Evolutionary conservation across 306 rosid genomes (phyloP), one percentile per base, ranked within the genome.

Genomic region (Lathyrus sativus): DNA sequence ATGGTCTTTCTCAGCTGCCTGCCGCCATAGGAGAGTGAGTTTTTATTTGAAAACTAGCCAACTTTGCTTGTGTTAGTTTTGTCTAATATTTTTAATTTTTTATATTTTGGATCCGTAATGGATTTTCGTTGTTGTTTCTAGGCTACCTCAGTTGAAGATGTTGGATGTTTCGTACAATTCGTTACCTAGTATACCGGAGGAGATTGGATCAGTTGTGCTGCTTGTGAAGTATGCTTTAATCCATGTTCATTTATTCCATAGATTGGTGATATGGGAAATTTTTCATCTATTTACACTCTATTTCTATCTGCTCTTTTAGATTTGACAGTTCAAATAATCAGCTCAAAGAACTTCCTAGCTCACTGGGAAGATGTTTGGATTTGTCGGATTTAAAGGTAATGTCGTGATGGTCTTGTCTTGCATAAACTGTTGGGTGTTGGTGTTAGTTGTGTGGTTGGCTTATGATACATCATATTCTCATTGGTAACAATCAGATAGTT

Each of bases 11-110:
- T 6, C 76, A 77, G 54, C 86, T 92, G 58, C 96, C 98, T 0
- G 81, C 91, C 51, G 93, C 96, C 5, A 83, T 92, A 1, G 98
- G 98, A 83, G 91, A 92, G 98, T 92, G 82, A 84, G 98, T 88
- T 78, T 69, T 65, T 29, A 10, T 19, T 62, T 7, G 12, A 14
- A 7, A 33, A 33, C 15, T 19, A 12, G 11, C 65, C 42, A 19
- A 41, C 65, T 65, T 19, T 15, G 15, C 31, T 70, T 14, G 11
- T 65, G 35, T 71, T 61, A 24, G 38, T 28, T 56, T 28, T 45
- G 46, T 60, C 9, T 54, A 15, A 9, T 35, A 13, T 62, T 50
- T 70, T 19, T 19, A 0, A 19, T 19, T 19, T 19, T 19, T 56
- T 6, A 13, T 7, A 15, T 41, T 69, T 50, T 9, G 37, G 18